Evolutionary conservation across 805 yeast genomes (phyloP).

Genomic region (Schizosaccharomyces osmophilus): DNA sequence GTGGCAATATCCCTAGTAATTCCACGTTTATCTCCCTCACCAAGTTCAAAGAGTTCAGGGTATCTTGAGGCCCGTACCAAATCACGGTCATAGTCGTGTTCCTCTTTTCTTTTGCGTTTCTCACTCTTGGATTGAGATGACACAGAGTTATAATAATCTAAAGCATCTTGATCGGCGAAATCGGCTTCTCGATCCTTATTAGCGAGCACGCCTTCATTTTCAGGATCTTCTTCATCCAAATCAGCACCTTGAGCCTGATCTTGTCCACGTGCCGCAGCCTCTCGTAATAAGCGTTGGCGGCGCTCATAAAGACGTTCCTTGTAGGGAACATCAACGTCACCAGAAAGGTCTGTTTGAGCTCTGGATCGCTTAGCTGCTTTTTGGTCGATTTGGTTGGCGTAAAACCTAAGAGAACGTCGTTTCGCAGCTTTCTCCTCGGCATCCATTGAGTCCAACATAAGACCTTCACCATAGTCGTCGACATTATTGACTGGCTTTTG

Average conservation of each 20-base stretch:
- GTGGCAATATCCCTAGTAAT: constrained; percentile 81
- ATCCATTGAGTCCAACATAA: constrained; percentile 57
- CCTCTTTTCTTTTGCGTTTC: constrained; percentile 30
- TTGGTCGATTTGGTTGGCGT: constrained; percentile 89
- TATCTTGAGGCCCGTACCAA: background rate
- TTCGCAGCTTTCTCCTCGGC: constrained; percentile 63
- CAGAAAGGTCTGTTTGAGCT: constrained; percentile 25
- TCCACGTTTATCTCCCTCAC: constrained; percentile 76
- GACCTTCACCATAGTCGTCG: constrained; percentile 40
- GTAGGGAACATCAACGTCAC: constrained; percentile 82
- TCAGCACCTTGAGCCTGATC: constrained; percentile 20
- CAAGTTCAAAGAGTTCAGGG: constrained; percentile 12
- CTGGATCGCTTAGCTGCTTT: constrained; percentile 28
- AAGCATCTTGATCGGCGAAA: constrained; percentile 15
- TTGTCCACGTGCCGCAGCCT: constrained; percentile 65
- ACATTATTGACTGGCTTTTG: constrained; percentile 9
- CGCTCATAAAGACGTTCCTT: constrained; percentile 75
- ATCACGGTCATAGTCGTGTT: constrained; percentile 23
- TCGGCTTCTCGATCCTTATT: background rate
- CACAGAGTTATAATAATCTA: constrained; percentile 32
- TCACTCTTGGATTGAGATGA: constrained; percentile 26
- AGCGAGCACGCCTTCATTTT: constrained; percentile 6
- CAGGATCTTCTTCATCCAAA: constrained; percentile 13
- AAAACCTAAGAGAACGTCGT: constrained; percentile 68
- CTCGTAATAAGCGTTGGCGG: constrained; percentile 64